These are phyloP conservation scores for Geotrichum australiense DNA, from an alignment of 1,139 yeast species.

Conservation along the genomic window DNA sequence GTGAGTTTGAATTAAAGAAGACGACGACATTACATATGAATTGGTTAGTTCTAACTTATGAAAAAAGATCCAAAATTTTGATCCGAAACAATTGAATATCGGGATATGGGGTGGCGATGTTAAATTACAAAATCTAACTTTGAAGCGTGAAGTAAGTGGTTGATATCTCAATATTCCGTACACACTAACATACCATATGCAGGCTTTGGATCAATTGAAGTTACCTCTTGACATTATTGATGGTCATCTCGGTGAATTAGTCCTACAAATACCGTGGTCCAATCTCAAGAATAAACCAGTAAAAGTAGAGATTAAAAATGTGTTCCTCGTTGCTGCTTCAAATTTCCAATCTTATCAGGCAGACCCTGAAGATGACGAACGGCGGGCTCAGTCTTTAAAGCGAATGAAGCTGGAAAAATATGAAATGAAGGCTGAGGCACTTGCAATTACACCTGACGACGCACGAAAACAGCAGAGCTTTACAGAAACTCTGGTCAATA, in stretches of 20 bases:
- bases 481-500: conserved; percentile 79
- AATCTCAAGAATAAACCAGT: conserved; percentile 90
- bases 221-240: conserved; percentile 81
- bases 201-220: conserved; percentile 74
- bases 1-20: conserved; percentile 1
- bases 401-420: conserved; percentile 44
- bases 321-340: conserved; percentile 76
- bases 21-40: neutral
- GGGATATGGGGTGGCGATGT: conserved; percentile 99
- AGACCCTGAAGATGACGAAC: conserved; percentile 59
- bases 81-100: conserved; percentile 88
- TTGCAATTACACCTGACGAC: conserved; percentile 50
- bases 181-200: conserved; percentile 18
- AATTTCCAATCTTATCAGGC: conserved; percentile 37
- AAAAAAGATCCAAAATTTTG: conserved; percentile 85
- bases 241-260: conserved; percentile 84
- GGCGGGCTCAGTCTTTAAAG: conserved; percentile 61
- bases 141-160: conserved; percentile 52
- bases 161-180: neutral
- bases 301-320: conserved; percentile 79
- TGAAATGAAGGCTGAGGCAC: conserved; percentile 36
- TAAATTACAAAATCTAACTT: conserved; percentile 62
- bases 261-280: conserved; percentile 94
- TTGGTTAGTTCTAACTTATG: conserved; percentile 32
- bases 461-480: conserved; percentile 64